Base-by-base conservation (phyloP, 331 rosid species). In the Saraca asoca region DNA sequence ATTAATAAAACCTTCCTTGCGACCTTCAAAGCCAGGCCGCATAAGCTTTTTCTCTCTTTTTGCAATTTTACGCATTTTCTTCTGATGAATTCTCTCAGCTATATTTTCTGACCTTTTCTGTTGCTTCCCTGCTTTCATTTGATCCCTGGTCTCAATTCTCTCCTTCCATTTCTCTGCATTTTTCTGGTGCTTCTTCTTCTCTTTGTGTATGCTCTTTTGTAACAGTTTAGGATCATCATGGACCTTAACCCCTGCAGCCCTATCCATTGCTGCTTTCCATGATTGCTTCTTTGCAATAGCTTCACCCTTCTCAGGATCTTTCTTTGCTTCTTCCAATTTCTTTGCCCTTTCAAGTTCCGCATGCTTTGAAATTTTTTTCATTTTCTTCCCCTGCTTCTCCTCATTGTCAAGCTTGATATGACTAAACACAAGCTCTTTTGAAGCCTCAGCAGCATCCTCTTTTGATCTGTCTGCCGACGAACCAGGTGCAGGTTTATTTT, bases 1-100 rank as follows among this genome's bases (percentile, higher is more conserved):
- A 12, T 72, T 87, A 31, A 90, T 76, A 59, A 85, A 90, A 29
- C 93, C 91, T 48, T 84, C 91, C 76, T 83, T 88, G 49, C 85
- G 88, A 69, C 96, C 96, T 78, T 91, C 96, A 62, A 88, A 88
- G 24, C 97, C 97, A 1, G 97, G 94, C 29, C 88, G 76, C 89
- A 91, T 51, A 20, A 91, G 91, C 74, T 91, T 91, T 72, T 84
- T 91, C 87, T 91, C 97, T 68, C 97, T 80, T 77, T 88, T 86
- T 0, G 87, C 95, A 37, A 88, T 91, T 69, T 69, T 74, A 7
- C 82, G 75, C 82, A 49, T 69, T 77, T 86, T 88, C 94, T 86
- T 91, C 43, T 88, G 81, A 10, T 82, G 81, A 57, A 69, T 74
- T 73, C 80, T 88, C 12, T 68, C 82, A 15, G 89, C 24, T 73